Conservation (phyloP, 176 grass and related monocot genomes). For the Juncus effusus region DNA sequence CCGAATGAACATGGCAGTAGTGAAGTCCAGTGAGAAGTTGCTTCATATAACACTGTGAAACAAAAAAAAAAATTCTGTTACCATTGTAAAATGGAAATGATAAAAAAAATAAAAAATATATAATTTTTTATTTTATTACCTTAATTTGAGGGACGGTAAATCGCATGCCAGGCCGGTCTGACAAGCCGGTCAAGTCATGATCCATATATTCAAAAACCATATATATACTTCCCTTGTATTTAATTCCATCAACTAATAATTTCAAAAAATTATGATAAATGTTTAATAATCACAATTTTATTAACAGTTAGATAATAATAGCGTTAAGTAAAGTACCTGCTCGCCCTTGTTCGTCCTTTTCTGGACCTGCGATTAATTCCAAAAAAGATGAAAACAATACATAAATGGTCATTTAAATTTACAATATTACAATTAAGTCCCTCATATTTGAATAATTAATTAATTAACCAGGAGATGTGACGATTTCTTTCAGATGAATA, state of each 20-base stretch:
- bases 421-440: neutral
- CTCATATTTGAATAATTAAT: too few relatives aligned
- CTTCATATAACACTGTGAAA: conserved; percentile 76
- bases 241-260: conserved; percentile 49
- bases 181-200: conserved; percentile 77
- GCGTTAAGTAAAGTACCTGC: conserved; percentile 34
- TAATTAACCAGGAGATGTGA: conserved; percentile 67
- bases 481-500: conserved; percentile 94
- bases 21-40: conserved; percentile 90
- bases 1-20: conserved; percentile 94
- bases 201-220: conserved; percentile 94
- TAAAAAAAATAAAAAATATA: neutral
- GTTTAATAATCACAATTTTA: conserved; percentile 3
- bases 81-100: conserved; percentile 9
- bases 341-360: conserved; percentile 88
- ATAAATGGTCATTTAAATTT: neutral
- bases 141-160: conserved; percentile 84
- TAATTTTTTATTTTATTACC: conserved; percentile 40
- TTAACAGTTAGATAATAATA: neutral
- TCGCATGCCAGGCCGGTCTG: conserved; percentile 66
- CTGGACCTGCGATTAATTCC: conserved; percentile 49
- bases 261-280: conserved; percentile 15
- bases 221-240: conserved; percentile 81
- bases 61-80: neutral
- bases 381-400: neutral